Base-by-base conservation (phyloP, 2,329 filamentous ascomycete species). In the Aspergillus candidus region DNA sequence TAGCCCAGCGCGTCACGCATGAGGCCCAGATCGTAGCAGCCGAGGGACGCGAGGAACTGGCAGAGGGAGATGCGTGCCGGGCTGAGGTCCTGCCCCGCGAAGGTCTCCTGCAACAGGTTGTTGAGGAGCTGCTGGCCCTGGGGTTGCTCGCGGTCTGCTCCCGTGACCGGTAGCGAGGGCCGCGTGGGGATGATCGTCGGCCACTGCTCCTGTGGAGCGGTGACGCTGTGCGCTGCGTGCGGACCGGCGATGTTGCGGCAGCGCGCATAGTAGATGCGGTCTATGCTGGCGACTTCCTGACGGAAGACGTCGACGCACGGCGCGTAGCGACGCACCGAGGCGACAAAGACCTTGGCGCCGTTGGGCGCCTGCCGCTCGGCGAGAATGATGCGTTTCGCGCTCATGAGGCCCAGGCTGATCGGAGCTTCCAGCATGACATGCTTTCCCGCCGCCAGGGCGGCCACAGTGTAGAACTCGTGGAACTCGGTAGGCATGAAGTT, bases 291-390 rank as follows among this genome's bases (percentile, higher is more conserved):
- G 0, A 83, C 64, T 49, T 83, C 79, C 6, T 65, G 58, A 46
- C 72, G 66, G 33, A 82, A 70, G 0, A 76, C 68, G 0, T 69
- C 60, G 49, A 82, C 82, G 0, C 72, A 70, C 0, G 74, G 62
- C 0, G 80, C 79, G 53, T 82, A 81, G n/a, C 80, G 70, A 14
- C 80, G 67, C 70, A 80, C 80, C 43, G 77, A 80, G 2, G 78
- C 79, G 0, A 84, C 76, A 54, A 83, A 78, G 2, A 81, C 69
- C 27, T 59, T 67, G 4, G 63, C 65, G 0, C 69, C 72, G 2
- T 62, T 58, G 27, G 48, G 44, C 0, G 70, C 69, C 1, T 47
- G 52, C 13, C 61, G 58, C 55, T 80, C 74, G 0, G 78, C 78
- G 0, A 65, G 71, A 27, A 74, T 61, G 15, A 84, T 72, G 0